These are phyloP conservation scores for Backusella mclennaniae DNA, from an alignment of 192 early-diverging fungal genomes.

Conservation along the genomic window DNA sequence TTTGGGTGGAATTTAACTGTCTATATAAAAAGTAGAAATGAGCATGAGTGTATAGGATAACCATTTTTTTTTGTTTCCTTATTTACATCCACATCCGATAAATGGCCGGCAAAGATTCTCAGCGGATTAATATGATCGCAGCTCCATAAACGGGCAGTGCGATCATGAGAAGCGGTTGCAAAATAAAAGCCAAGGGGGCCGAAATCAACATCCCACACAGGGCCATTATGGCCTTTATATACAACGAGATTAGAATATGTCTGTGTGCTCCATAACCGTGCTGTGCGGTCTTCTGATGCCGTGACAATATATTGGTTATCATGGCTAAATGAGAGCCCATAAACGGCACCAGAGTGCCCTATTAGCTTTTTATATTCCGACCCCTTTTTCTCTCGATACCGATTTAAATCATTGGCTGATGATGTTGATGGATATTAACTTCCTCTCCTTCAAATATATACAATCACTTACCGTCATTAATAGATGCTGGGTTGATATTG, in stretches of 20 bases:
- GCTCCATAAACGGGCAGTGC: slow-evolving; percentile 95
- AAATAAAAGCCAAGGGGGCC: slow-evolving; percentile 93
- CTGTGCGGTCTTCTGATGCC: slow-evolving; percentile 89
- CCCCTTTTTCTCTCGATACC: slow-evolving; percentile 55
- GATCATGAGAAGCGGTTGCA: slow-evolving; percentile 93
- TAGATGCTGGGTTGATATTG: slow-evolving; percentile 55
- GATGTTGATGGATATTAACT: not conserved
- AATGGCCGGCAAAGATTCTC: slow-evolving; percentile 96
- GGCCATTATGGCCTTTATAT: slow-evolving; percentile 96
- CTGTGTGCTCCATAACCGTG: slow-evolving; percentile 93
- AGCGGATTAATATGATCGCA: slow-evolving; percentile 95
- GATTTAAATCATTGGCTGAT: slow-evolving; percentile 55
- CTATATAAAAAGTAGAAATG: slow-evolving; percentile 31
- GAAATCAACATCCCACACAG: slow-evolving; percentile 96
- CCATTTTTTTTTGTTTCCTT: not conserved
- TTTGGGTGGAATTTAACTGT: slow-evolving; percentile 96
- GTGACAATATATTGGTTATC: slow-evolving; percentile 87
- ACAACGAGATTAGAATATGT: slow-evolving; percentile 89
- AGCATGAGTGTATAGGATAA: not conserved
- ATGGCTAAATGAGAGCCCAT: slow-evolving; percentile 80
- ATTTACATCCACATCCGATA: slow-evolving; percentile 93
- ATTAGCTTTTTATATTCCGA: slow-evolving; percentile 65
- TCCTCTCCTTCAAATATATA: not conserved
- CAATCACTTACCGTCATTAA: slow-evolving; percentile 41
- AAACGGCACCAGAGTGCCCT: slow-evolving; percentile 92